phyloP scores from a whole-genome alignment of 108 stramenopile species.

The Skeletonema menzelii region DNA sequence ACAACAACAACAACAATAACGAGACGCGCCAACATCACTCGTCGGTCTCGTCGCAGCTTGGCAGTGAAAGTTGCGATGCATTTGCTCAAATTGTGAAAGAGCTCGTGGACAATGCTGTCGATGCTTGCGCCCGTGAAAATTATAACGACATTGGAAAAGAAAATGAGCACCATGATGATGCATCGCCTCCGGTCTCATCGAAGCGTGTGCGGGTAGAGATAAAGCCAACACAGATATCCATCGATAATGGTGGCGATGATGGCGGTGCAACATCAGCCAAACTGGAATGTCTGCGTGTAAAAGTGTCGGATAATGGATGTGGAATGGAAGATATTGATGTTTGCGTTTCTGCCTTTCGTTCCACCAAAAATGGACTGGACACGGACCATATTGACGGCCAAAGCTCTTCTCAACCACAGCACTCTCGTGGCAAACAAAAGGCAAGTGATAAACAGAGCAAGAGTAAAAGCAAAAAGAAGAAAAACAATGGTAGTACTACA shows the following conservation, averaged over 20 bases:
- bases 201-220: slow-evolving; percentile 55
- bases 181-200: neutral
- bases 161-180: neutral
- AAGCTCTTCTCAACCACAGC: neutral
- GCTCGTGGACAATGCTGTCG: slow-evolving; percentile 89
- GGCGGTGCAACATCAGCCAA: slow-evolving; percentile 13
- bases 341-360: slow-evolving; percentile 80
- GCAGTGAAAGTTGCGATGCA: slow-evolving; percentile 51
- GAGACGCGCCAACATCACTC: neutral
- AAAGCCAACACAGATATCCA: slow-evolving; percentile 7
- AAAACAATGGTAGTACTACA: neutral
- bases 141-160: slow-evolving; percentile 6
- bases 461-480: neutral
- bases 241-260: slow-evolving; percentile 1
- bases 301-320: slow-evolving; percentile 81
- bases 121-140: slow-evolving; percentile 59
- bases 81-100: slow-evolving; percentile 90
- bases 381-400: neutral
- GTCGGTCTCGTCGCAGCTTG: neutral
- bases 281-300: slow-evolving; percentile 60
- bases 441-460: neutral
- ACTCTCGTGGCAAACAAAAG: neutral
- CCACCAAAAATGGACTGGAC: slow-evolving; percentile 52
- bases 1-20: neutral
- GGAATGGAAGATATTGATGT: slow-evolving; percentile 81